These are phyloP conservation scores for Citrullus colocynthis DNA, from an alignment of 306 rosid genomes.

Conservation along the genomic window DNA sequence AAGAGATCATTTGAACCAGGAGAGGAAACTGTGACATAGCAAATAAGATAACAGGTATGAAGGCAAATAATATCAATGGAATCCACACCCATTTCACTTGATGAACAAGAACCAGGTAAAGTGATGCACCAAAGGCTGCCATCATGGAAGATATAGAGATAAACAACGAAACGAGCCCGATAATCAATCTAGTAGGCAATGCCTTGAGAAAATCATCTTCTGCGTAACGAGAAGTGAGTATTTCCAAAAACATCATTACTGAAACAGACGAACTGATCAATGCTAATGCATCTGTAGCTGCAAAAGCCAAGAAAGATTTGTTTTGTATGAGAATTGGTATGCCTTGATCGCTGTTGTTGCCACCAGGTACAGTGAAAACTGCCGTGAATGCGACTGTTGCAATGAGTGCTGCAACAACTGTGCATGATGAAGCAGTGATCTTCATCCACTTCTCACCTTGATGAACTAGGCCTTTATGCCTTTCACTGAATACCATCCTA, in stretches of 20 bases:
- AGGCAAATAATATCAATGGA: not conserved
- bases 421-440: not conserved
- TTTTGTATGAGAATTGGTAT: not conserved
- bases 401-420: not conserved
- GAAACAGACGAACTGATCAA: not conserved
- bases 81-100: not conserved
- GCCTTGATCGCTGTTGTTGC: not conserved
- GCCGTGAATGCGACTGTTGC: not conserved
- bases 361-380: not conserved
- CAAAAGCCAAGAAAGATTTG: not conserved
- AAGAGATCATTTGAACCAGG: not conserved
- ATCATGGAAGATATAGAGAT: not conserved
- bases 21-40: not conserved
- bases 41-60: not conserved
- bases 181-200: not conserved
- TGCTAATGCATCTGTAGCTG: not conserved
- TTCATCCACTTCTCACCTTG: constrained; percentile 5
- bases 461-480: not conserved
- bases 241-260: not conserved
- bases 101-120: not conserved
- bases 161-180: not conserved
- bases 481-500: constrained; percentile 20
- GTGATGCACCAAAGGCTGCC: not conserved
- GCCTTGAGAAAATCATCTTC: constrained; percentile 1
- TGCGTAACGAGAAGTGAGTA: not conserved